Evolutionary conservation across 1,139 yeast species (phyloP).

Genomic region (Geotrichum aggregatum): DNA sequence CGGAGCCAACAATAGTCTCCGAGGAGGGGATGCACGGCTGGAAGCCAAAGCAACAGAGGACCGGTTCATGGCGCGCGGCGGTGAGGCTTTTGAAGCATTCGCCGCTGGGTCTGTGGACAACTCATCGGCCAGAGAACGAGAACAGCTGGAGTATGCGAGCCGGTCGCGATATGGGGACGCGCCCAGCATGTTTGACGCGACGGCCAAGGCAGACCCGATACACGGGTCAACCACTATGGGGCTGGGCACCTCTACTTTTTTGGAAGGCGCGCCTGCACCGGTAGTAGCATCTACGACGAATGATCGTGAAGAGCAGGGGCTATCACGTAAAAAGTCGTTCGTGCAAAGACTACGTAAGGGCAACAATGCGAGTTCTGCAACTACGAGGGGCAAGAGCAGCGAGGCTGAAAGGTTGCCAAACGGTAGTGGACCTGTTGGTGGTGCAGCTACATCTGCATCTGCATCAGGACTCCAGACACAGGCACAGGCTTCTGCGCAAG

Average conservation of each 20-base stretch:
- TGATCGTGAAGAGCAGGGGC: conserved; percentile 27
- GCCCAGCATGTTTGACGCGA: conserved; percentile 55
- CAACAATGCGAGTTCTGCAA: conserved; percentile 11
- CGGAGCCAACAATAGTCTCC: conserved; percentile 86
- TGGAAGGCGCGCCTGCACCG: conserved; percentile 96
- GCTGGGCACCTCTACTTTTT: conserved; percentile 81
- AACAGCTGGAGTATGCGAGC: background rate
- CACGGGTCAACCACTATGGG: conserved; percentile 88
- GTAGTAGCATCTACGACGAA: conserved; percentile 41
- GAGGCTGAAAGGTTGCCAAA: background rate
- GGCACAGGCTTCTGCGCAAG: background rate
- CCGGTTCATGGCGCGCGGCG: conserved; percentile 34
- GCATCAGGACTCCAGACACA: background rate
- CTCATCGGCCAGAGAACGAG: background rate
- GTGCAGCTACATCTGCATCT: conserved; percentile 13
- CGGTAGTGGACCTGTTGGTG: conserved; percentile 11
- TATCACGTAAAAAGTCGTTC: conserved; percentile 58
- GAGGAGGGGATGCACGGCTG: conserved; percentile 45
- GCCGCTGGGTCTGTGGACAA: conserved; percentile 1
- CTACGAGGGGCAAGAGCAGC: conserved; percentile 7
- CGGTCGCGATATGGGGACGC: conserved; percentile 4
- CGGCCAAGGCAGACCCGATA: conserved; percentile 61
- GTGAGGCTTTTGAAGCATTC: conserved; percentile 34
- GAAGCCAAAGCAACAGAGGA: conserved; percentile 40
- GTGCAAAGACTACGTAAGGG: conserved; percentile 51